Percentiles rank a stretch among this genome's conserved stretches.
phyloP scores from a whole-genome alignment of 805 yeast species.

The Hyphopichia homilentoma region DNA sequence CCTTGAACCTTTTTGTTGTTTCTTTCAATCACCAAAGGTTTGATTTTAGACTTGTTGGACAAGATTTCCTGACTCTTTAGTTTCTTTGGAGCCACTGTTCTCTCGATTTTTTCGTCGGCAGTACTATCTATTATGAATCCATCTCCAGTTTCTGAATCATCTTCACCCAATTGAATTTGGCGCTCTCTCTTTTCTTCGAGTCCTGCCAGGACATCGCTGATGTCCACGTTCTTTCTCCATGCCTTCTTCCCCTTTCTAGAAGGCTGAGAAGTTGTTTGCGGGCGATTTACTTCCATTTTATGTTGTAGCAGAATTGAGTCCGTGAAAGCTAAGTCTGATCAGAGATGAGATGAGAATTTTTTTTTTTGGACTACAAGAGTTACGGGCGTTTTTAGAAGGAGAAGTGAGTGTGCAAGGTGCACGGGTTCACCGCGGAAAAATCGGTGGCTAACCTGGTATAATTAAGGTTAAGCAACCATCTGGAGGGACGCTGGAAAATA shows the following conservation, averaged over 20 bases:
- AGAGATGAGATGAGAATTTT: conserved; percentile 2
- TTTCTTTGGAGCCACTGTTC: conserved; percentile 34
- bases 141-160: conserved; percentile 53
- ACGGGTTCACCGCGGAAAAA: no score
- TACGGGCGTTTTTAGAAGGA: no score
- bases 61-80: conserved; percentile 69
- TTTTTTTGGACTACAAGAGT: no score
- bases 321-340: no score
- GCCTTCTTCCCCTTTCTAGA: conserved; percentile 91
- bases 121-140: conserved; percentile 52
- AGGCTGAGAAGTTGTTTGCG: conserved; percentile 60
- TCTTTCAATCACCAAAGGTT: conserved; percentile 47
- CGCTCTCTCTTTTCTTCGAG: conserved; percentile 69
- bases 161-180: conserved; percentile 47
- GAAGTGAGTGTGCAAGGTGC: no score
- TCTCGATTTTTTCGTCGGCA: conserved; percentile 25
- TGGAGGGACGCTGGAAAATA: no score
- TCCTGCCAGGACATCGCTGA: conserved; percentile 71
- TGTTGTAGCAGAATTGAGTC: conserved; percentile 1
- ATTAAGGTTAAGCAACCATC: no score
- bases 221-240: conserved; percentile 90
- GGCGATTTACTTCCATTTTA: conserved; percentile 34
- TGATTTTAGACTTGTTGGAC: conserved; percentile 68
- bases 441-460: no score
- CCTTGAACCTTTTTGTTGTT: conserved; percentile 50